A percentile compares a stretch with the other conserved stretches of the same genome.
Evolutionary conservation across 805 yeast species (phyloP).

Genomic region (Candida nonsorbophila): DNA sequence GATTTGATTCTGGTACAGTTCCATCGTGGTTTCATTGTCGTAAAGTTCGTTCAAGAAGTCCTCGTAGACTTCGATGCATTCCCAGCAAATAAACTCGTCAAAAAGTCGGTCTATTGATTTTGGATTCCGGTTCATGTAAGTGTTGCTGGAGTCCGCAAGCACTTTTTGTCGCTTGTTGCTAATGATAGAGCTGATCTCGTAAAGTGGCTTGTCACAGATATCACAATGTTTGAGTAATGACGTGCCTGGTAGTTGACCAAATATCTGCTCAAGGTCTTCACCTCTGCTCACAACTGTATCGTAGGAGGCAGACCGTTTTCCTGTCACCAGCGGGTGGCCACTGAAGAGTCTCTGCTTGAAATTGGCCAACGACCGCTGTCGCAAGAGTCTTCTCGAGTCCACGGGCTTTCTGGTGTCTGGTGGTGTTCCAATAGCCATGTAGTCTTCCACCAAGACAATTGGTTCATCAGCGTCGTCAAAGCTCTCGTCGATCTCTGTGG

Average conservation of each 20-base stretch:
- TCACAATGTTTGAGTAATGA: constrained; percentile 48
- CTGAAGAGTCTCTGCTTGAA: constrained; percentile 20
- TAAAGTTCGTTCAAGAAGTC: constrained; percentile 38
- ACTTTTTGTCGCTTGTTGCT: constrained; percentile 10
- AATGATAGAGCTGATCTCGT: constrained; percentile 48
- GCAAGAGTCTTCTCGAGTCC: constrained; percentile 12
- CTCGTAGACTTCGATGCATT: constrained; percentile 57
- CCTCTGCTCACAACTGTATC: constrained; percentile 3
- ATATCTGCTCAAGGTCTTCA: constrained; percentile 30
- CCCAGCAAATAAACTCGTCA: constrained; percentile 58
- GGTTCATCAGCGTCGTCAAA: constrained; percentile 27
- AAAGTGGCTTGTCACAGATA: constrained; percentile 65
- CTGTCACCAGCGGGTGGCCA: not conserved
- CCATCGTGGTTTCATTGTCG: not conserved
- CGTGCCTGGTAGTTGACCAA: constrained; percentile 34
- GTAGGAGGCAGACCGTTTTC: constrained; percentile 7
- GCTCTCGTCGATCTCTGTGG: constrained; percentile 11
- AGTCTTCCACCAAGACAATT: constrained; percentile 53
- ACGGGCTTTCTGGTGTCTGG: constrained; percentile 8
- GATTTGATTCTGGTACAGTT: too few species aligned
- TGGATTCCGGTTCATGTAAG: not conserved
- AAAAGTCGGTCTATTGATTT: constrained; percentile 10
- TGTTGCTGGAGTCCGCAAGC: constrained; percentile 2
- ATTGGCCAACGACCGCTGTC: constrained; percentile 32
- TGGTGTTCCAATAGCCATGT: constrained; percentile 25